Conservation (phyloP, 768 basidiomycete species). For the Hygrocybe punicea region DNA sequence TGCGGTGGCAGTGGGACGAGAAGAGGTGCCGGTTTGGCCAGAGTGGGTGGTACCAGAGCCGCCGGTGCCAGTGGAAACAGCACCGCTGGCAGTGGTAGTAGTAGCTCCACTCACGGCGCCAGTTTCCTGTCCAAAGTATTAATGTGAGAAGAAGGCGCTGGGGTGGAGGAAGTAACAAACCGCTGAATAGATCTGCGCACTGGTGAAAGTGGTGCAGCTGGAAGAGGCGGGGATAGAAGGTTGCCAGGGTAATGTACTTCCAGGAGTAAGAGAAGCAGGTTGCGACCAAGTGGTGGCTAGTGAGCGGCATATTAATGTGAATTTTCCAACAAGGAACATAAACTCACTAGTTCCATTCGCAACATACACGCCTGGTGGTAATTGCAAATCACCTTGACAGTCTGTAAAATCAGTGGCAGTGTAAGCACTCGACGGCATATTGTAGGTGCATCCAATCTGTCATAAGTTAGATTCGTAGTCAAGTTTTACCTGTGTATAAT, state of each 20-base stretch:
- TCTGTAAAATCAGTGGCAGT: constrained; percentile 2
- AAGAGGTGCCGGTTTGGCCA: neutral
- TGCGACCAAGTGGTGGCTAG: constrained; percentile 20
- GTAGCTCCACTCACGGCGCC: neutral
- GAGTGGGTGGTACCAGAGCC: neutral
- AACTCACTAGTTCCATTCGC: neutral
- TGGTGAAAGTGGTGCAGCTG: constrained; percentile 12
- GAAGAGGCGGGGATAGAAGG: constrained; percentile 13
- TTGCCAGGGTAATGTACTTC: constrained; percentile 10
- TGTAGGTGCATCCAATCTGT: constrained; percentile 7
- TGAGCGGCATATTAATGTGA: constrained; percentile 2
- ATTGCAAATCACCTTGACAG: constrained; percentile 5
- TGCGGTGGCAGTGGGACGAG: neutral
- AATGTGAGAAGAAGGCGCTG: neutral
- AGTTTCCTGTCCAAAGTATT: neutral
- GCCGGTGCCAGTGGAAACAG: neutral
- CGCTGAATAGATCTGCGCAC: constrained; percentile 8
- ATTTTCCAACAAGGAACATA: neutral
- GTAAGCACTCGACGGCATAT: constrained; percentile 5
- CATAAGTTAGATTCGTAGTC: neutral
- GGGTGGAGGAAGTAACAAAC: neutral
- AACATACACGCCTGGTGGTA: neutral
- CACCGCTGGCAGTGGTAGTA: neutral
- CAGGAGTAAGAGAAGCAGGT: constrained; percentile 9
- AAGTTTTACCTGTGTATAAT: neutral